Evolutionary conservation across 306 rosid genomes (phyloP), one percentile per base, ranked within the genome.

Genomic region (Echinosophora koreensis): DNA sequence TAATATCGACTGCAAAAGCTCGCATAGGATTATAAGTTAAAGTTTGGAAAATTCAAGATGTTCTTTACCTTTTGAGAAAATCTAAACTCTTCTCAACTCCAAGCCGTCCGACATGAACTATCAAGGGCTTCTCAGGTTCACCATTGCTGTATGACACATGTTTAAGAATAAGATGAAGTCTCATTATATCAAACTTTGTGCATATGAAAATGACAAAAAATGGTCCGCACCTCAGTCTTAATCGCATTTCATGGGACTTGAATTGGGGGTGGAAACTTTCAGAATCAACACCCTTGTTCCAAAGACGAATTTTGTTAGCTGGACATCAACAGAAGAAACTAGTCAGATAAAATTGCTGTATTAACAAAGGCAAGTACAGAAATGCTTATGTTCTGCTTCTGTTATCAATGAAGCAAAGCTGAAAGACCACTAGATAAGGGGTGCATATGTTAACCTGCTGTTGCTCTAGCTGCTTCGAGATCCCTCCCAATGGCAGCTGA

Each of bases 41-140:
- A 18, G 11, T 73, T 49, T 22, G 28, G 4, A 62, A 42, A 76
- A 6, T 54, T 66, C 44, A 77, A 30, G 66, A 85, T 18, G 80
- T 17, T 62, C 52, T 16, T 6, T 83, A 95, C 98, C 98, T 85
- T 85, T 86, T 92, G 81, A 92, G 94, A 76, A 92, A 96, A 81
- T 96, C 98, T 85, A 96, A 89, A 81, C 98, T 96, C 87, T 96
- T 96, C 88, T 96, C 99, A 41, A 96, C 97, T 75, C 99, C 99
- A 39, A 96, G 81, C 72, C 99, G 80, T 76, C 99, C 99, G 46
- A 96, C 99, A 73, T 96, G 99, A 83, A 96, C 81, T 64, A 92
- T 88, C 80, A 96, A 82, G 55, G 99, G 99, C 75, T 87, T 96
- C 68, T 96, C 98, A 3, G 97, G 97, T 74, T 96, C 99, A 37